phyloP scores from a whole-genome alignment of 208 protist genomes.

The Acanthamoeba polyphaga region DNA sequence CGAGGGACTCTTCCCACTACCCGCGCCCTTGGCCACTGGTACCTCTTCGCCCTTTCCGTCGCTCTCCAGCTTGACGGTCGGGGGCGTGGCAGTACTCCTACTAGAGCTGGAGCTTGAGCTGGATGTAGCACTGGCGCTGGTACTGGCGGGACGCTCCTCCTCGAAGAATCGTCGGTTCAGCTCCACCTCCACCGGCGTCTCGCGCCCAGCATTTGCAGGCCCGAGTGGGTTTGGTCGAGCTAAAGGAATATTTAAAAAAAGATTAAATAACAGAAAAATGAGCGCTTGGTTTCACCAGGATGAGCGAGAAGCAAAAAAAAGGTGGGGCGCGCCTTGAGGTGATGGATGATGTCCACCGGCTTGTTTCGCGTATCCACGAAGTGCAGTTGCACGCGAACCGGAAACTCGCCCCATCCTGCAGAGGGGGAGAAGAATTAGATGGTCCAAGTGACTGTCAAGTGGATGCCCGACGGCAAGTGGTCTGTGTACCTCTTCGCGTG shows the following conservation, averaged over 20 bases:
- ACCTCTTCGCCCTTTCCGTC: not conserved
- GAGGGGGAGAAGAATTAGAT: not conserved
- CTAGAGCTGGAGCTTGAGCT: not conserved
- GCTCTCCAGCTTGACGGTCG: not conserved
- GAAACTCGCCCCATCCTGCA: constrained; percentile 80
- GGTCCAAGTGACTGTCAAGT: too few relatives aligned
- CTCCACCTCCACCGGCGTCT: constrained; percentile 68
- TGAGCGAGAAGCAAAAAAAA: not conserved
- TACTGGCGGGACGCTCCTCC: not conserved
- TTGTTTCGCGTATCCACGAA: constrained; percentile 79
- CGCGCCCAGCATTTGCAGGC: constrained; percentile 65
- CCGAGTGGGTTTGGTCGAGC: constrained; percentile 71
- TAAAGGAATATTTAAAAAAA: not conserved
- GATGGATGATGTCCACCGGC: constrained; percentile 73
- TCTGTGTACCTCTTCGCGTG: not conserved
- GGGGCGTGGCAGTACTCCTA: too few relatives aligned
- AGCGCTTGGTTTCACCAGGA: not conserved
- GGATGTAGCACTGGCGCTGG: not conserved
- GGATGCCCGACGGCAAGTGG: not conserved
- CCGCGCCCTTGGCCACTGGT: not conserved
- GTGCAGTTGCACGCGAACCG: constrained; percentile 78
- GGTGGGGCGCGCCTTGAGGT: not conserved
- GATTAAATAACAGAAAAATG: not conserved
- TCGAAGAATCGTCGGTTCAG: constrained; percentile 48
- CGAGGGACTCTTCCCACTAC: not conserved